Percentiles rank a stretch among this genome's conserved stretches.
These are phyloP conservation scores for Pseudocercospora vitis DNA, from an alignment of 2,329 filamentous ascomycete species.

Conservation along the genomic window DNA sequence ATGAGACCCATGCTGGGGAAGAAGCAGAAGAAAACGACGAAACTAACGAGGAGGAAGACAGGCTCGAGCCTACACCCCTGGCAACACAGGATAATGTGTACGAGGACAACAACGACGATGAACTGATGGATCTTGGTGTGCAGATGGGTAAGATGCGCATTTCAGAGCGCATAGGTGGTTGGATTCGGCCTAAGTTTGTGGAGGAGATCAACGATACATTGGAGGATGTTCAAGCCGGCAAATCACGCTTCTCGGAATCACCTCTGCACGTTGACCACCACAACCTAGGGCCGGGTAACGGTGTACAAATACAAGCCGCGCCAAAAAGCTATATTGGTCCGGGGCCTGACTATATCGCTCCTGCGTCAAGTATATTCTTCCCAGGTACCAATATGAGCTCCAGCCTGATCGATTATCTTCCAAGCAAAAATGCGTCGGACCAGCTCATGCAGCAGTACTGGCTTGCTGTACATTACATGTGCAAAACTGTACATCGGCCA, in stretches of 20 bases:
- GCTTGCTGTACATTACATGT: constrained; percentile 65
- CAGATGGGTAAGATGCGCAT: constrained; percentile 70
- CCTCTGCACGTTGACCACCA: constrained; percentile 24
- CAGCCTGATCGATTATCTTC: constrained; percentile 61
- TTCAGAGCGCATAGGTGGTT: constrained; percentile 71
- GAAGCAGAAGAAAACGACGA: constrained; percentile 57
- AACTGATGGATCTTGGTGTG: constrained; percentile 70
- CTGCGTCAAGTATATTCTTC: constrained; percentile 67
- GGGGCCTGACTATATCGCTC: constrained; percentile 65
- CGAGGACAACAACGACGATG: constrained; percentile 64
- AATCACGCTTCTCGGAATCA: constrained; percentile 25
- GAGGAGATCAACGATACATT: constrained; percentile 60
- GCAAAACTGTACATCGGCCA: constrained; percentile 65
- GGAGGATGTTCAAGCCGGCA: constrained; percentile 33
- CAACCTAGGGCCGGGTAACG: constrained; percentile 21
- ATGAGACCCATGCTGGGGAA: constrained; percentile 44
- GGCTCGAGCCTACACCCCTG: constrained; percentile 63
- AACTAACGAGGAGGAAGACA: constrained; percentile 55
- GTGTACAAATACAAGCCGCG: constrained; percentile 29
- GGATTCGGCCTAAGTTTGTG: constrained; percentile 67
- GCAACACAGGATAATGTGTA: constrained; percentile 67
- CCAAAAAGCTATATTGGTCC: constrained; percentile 60
- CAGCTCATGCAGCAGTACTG: constrained; percentile 67
- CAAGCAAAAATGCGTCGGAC: constrained; percentile 58
- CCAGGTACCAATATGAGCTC: constrained; percentile 50